These are phyloP conservation scores for Fusarium lateritium DNA, from an alignment of 2,329 filamentous ascomycete species.

Conservation along the genomic window DNA sequence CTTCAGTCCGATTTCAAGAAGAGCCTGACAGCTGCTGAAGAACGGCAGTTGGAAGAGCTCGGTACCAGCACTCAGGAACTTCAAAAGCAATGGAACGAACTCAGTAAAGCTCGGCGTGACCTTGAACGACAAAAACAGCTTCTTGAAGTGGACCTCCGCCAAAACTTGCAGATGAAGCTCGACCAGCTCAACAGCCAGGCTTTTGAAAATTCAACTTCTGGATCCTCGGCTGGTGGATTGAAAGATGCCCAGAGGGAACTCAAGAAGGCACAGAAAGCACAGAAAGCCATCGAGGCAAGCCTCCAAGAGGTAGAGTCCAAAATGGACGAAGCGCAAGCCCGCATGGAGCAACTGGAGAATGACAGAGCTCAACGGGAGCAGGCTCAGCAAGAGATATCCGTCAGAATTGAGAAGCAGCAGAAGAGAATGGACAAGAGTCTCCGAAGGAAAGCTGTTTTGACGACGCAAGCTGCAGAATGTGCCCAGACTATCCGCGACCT, in stretches of 20 bases:
- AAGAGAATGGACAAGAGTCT: constrained; percentile 93
- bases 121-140: constrained; percentile 86
- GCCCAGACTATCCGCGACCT: constrained; percentile 92
- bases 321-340: constrained; percentile 68
- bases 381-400: constrained; percentile 81
- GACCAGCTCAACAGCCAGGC: constrained; percentile 87
- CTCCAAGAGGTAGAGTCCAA: constrained; percentile 82
- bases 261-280: constrained; percentile 79
- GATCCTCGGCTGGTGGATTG: constrained; percentile 75
- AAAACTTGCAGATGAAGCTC: constrained; percentile 88
- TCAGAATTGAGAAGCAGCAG: constrained; percentile 86
- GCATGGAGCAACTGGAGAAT: constrained; percentile 69
- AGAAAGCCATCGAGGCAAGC: constrained; percentile 77
- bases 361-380: constrained; percentile 76
- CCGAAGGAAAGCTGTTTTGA: constrained; percentile 86
- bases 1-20: constrained; percentile 92
- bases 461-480: constrained; percentile 83
- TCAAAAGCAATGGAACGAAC: constrained; percentile 81
- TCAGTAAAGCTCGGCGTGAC: constrained; percentile 80
- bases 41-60: constrained; percentile 81
- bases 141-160: constrained; percentile 88
- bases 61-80: constrained; percentile 79
- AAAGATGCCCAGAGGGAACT: constrained; percentile 87
- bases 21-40: constrained; percentile 85
- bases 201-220: constrained; percentile 74